Evolutionary conservation across 1,284 basidiomycete species (phyloP).

Genomic region (Entoloma clypeatum): DNA sequence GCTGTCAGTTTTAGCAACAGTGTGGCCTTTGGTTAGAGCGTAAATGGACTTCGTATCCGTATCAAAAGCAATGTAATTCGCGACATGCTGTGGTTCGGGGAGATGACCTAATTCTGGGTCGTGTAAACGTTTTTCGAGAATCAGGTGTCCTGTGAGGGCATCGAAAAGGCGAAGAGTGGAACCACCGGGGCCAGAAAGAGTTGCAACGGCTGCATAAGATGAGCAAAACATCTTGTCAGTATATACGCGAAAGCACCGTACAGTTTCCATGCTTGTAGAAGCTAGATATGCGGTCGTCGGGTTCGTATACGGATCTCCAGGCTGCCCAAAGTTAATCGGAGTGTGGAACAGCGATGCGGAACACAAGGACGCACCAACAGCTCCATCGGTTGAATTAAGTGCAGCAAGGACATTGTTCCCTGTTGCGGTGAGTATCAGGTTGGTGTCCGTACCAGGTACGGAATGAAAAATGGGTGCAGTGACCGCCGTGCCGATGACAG

Average conservation of each 20-base stretch:
- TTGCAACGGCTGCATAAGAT: conserved; percentile 51
- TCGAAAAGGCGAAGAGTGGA: conserved; percentile 73
- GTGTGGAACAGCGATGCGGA: conserved; percentile 1
- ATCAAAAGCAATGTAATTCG: conserved; percentile 36
- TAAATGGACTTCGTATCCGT: conserved; percentile 36
- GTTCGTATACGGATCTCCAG: conserved; percentile 78
- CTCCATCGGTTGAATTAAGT: conserved; percentile 68
- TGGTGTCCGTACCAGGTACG: conserved; percentile 33
- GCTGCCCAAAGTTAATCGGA: conserved; percentile 37
- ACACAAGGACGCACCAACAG: conserved; percentile 65
- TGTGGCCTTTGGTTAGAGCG: conserved; percentile 58
- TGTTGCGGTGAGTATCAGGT: conserved; percentile 67
- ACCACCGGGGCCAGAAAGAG: conserved; percentile 75
- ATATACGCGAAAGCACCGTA: conserved; percentile 32
- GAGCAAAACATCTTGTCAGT: neutral
- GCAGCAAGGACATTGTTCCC: conserved; percentile 78
- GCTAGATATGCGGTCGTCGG: conserved; percentile 65
- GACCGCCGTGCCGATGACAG: conserved; percentile 43
- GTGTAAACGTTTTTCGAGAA: conserved; percentile 66
- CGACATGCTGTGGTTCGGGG: conserved; percentile 45
- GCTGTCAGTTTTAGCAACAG: conserved; percentile 46
- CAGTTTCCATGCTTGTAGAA: conserved; percentile 62
- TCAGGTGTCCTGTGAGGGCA: conserved; percentile 59
- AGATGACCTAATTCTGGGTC: conserved; percentile 39
- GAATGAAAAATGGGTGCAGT: conserved; percentile 58